Evolutionary conservation across 2,329 filamentous ascomycete species (phyloP), one percentile per base, ranked within the genome.

Genomic region (Paraphaeosphaeria minitans): DNA sequence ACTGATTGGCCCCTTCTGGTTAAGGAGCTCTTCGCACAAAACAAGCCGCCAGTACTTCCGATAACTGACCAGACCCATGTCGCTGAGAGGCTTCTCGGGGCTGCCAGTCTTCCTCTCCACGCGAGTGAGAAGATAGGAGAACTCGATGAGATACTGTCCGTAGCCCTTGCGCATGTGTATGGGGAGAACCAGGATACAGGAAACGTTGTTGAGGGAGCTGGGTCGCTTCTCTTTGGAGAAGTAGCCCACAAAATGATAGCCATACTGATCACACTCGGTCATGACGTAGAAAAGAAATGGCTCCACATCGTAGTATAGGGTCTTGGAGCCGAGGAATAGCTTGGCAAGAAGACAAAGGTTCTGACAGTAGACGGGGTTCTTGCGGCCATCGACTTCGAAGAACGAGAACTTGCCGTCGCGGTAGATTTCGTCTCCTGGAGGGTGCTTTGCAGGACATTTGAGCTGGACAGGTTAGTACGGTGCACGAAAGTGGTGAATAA

Each of bases 211-310:
- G 68, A 93, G 89, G 61, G 93, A 96, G 76, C 92, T 94, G 2
- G 92, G 90, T 45, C 96, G 85, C 79, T 99, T 99, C 79, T 99
- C 95, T 76, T 99, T 99, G 52, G 95, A 98, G 71, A 99, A 99
- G 74, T 99, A 99, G n/a, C 95, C 95, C 27, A 98, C 94, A 66
- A 99, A 95, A 74, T 97, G 95, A 73, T 95, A 97, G 19, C 94
- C 94, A 19, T 89, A 86, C 56, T 95, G 90, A 71, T 97, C 91
- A 67, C 93, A 94, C 69, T 97, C 95, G 65, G 93, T 96, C 80
- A 98, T 91, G 68, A 97, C 93, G 75, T 98, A 98, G 80, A 98
- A 98, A 7, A 98, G 79, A 75, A 98, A 98, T 0, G 94, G 95
- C 66, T 98, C 94, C 1, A 98, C 94, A 70, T 98, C 94, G 78